phyloP scores from a whole-genome alignment of 768 basidiomycete genomes.

The Podaxis sp. region DNA sequence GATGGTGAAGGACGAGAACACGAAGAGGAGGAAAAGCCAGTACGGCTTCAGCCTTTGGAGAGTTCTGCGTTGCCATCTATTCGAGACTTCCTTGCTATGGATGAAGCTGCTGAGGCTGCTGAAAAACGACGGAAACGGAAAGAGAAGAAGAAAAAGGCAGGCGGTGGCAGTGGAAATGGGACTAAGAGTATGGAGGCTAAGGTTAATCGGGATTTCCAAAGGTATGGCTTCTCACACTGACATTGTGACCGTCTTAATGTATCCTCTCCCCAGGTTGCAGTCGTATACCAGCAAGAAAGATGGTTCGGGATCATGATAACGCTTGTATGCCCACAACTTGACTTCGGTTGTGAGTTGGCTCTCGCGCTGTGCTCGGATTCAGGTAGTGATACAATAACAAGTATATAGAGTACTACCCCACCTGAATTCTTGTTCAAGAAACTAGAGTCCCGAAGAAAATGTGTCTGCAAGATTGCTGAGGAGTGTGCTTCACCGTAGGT shows the following conservation, averaged over 20 bases:
- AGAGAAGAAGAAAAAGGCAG: constrained; percentile 69
- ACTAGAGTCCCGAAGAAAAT: too few species aligned
- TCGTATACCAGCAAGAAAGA: constrained; percentile 44
- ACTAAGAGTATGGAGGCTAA: constrained; percentile 44
- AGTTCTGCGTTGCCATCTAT: constrained; percentile 86
- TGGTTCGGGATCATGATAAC: constrained; percentile 8
- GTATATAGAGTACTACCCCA: too few species aligned
- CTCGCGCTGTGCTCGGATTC: too few species aligned
- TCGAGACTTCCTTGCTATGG: constrained; percentile 77
- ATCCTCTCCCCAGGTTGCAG: constrained; percentile 32
- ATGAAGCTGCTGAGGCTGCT: constrained; percentile 60
- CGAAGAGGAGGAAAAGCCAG: constrained; percentile 42
- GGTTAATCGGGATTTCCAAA: constrained; percentile 56
- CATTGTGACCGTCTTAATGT: not conserved
- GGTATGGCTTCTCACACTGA: constrained; percentile 30
- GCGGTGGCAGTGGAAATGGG: constrained; percentile 33
- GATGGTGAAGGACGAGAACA: constrained; percentile 37
- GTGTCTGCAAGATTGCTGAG: too few species aligned
- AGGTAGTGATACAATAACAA: too few species aligned
- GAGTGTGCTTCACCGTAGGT: too few species aligned
- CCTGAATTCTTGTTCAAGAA: too few species aligned
- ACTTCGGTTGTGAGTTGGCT: too few species aligned
- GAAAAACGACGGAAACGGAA: constrained; percentile 75
- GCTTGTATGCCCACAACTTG: not conserved
- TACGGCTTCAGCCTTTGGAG: constrained; percentile 69